phyloP scores from a whole-genome alignment of 2,329 filamentous ascomycete species.

The Fusarium vanettenii region DNA sequence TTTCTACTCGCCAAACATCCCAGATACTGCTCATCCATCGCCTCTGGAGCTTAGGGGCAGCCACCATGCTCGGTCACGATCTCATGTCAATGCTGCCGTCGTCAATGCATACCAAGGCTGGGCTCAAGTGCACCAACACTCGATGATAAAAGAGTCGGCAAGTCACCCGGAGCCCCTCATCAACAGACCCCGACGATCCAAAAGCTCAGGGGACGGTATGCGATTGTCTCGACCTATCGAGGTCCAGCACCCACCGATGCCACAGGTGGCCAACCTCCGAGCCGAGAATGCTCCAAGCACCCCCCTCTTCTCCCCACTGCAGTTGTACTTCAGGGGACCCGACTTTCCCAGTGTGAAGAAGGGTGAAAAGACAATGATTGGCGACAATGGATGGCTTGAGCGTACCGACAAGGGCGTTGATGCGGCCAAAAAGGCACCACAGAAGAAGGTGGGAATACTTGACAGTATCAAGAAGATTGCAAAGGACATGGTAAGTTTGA shows the following conservation, averaged over 20 bases:
- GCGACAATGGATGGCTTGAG: constrained; percentile 68
- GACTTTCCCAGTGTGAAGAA: constrained; percentile 53
- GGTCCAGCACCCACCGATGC: constrained; percentile 21
- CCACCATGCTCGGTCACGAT: constrained; percentile 30
- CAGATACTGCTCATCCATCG: constrained; percentile 28
- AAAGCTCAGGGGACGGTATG: constrained; percentile 44
- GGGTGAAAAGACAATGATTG: constrained; percentile 64
- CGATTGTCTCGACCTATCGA: constrained; percentile 22
- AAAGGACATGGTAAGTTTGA: constrained; percentile 61
- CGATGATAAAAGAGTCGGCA: constrained; percentile 27
- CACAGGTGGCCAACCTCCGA: constrained; percentile 22
- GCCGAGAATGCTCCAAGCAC: constrained; percentile 23
- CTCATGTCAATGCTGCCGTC: constrained; percentile 31
- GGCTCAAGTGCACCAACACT: constrained; percentile 36
- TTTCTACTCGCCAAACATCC: constrained; percentile 39
- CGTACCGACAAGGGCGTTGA: constrained; percentile 47
- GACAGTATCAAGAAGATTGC: constrained; percentile 64
- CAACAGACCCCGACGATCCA: constrained; percentile 43
- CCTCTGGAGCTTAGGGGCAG: constrained; percentile 32
- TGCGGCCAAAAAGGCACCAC: constrained; percentile 41
- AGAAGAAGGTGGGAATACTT: constrained; percentile 57
- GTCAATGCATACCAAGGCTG: constrained; percentile 44
- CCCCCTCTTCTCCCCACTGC: constrained; percentile 56
- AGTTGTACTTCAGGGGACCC: constrained; percentile 55
- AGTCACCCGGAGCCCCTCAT: constrained; percentile 21